Base-by-base conservation (phyloP, 2,329 filamentous ascomycete genomes). In the Hypoxylon sp. region DNA sequence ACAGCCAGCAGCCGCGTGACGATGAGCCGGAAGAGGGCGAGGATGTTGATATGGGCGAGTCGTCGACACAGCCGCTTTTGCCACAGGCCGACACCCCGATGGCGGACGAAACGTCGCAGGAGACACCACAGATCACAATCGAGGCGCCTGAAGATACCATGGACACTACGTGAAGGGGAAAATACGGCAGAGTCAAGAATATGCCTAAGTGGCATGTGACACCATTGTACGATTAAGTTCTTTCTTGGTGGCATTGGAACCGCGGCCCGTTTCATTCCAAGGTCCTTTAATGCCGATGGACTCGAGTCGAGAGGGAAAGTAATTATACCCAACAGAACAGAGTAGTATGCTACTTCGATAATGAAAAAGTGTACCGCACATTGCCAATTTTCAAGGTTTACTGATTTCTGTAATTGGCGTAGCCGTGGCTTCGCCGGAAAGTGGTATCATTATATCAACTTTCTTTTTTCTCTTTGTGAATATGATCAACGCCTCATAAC, bases 61-160 rank as follows among this genome's bases (percentile, higher is more conserved):
- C 81, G 24, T 78, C 79, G 43, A 65, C 71, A 26, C 73, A 71
- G 6, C 76, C 75, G 57, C 71, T 73, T 22, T 70, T 67, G 13
- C 70, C 74, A 50, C 74, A 73, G 34, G 70, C 34, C 4, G 76
- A 77, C 54, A 75, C 73, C 1, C 78, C 76, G 3, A 76, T 76
- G 24, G 78, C 77, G n/a, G 80, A 81, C 4, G 78, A 83, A 13
- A 82, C 81, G 11, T 80, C 80, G 15, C 80, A 62, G 43, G 70
- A 67, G 19, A 81, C 80, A 15, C 82, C 82, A 32, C 78, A 76
- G 65, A 83, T 85, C 53, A 80, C 78, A 19, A 78, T 87, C 50
- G 82, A 87, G 61, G 79, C 80, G 20, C 80, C 83, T 24, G 79
- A 80, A 43, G 79, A 90, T 68, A 85, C 81, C 71, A 93, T 92